Evolutionary conservation across 768 basidiomycete genomes (phyloP).

Genomic region (Botryobasidium botryosum): DNA sequence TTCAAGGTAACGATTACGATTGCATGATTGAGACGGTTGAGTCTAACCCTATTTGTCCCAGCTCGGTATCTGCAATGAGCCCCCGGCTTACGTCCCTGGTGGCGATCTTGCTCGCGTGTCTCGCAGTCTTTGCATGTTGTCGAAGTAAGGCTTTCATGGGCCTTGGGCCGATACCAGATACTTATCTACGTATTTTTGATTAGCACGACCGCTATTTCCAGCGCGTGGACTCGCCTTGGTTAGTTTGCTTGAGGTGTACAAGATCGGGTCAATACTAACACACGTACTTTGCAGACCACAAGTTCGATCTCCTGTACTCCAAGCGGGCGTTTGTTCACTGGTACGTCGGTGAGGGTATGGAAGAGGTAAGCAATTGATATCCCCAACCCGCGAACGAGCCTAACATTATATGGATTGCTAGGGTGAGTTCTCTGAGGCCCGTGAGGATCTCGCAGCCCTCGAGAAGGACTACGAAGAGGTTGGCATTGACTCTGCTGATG

Average conservation of each 20-base stretch:
- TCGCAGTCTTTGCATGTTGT: conserved; percentile 94
- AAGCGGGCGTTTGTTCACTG: conserved; percentile 85
- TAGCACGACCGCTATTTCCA: conserved; percentile 83
- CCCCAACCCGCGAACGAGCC: not conserved
- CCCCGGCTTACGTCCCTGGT: conserved; percentile 77
- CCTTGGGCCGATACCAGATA: not conserved
- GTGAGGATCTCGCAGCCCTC: conserved; percentile 93
- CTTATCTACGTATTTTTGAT: not conserved
- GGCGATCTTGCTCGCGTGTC: conserved; percentile 91
- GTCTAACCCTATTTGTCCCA: conserved; percentile 16
- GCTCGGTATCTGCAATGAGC: conserved; percentile 96
- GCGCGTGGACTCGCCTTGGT: conserved; percentile 86
- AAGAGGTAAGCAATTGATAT: conserved; percentile 31
- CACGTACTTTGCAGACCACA: no score
- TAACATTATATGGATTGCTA: conserved; percentile 12
- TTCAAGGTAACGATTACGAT: not conserved
- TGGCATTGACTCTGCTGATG: conserved; percentile 22
- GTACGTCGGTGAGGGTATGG: conserved; percentile 99
- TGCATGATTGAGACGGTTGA: not conserved
- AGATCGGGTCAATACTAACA: no score
- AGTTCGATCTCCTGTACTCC: conserved; percentile 96
- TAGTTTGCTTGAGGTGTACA: no score
- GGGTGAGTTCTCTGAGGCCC: conserved; percentile 96
- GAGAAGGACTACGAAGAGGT: conserved; percentile 94
- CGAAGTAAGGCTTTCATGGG: conserved; percentile 37